These are phyloP conservation scores for Trematosphaeria pertusa DNA, from an alignment of 2,329 filamentous ascomycete genomes.

Conservation along the genomic window DNA sequence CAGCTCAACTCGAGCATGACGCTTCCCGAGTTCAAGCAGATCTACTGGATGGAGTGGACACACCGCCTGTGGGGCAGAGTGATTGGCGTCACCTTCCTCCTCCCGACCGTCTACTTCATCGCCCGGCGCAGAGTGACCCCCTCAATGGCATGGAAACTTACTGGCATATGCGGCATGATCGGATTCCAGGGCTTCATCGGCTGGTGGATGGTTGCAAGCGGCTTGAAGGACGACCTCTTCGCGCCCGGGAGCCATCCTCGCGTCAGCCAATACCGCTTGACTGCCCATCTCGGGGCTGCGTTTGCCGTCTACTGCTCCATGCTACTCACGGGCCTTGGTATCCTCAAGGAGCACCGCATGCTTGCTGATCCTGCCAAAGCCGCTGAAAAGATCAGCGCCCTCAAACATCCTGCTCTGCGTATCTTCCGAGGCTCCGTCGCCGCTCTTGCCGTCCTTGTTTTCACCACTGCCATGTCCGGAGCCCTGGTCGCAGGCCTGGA, in stretches of 20 bases:
- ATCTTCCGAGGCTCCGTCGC: slow-evolving; percentile 76
- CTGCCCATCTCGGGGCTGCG: slow-evolving; percentile 86
- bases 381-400: slow-evolving; percentile 64
- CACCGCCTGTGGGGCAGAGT: slow-evolving; percentile 94
- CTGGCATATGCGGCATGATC: slow-evolving; percentile 86
- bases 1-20: slow-evolving; percentile 93
- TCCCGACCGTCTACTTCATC: slow-evolving; percentile 89
- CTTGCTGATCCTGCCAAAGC: slow-evolving; percentile 71
- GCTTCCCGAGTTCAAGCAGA: slow-evolving; percentile 93
- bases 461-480: slow-evolving; percentile 90
- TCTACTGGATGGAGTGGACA: slow-evolving; percentile 99
- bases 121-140: slow-evolving; percentile 77
- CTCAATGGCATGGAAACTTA: slow-evolving; percentile 77
- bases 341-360: slow-evolving; percentile 79
- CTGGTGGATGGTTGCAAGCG: slow-evolving; percentile 99
- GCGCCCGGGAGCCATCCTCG: slow-evolving; percentile 87
- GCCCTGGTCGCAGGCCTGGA: slow-evolving; percentile 94
- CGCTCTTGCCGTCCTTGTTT: slow-evolving; percentile 77
- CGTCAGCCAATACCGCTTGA: slow-evolving; percentile 92
- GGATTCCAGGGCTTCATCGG: slow-evolving; percentile 94
- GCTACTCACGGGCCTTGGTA: slow-evolving; percentile 85
- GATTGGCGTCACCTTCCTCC: slow-evolving; percentile 86
- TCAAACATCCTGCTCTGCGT: slow-evolving; percentile 70
- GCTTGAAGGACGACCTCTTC: slow-evolving; percentile 94
- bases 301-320: slow-evolving; percentile 95